phyloP scores from a whole-genome alignment of 768 basidiomycete species.

The Sarcodon sp. region DNA sequence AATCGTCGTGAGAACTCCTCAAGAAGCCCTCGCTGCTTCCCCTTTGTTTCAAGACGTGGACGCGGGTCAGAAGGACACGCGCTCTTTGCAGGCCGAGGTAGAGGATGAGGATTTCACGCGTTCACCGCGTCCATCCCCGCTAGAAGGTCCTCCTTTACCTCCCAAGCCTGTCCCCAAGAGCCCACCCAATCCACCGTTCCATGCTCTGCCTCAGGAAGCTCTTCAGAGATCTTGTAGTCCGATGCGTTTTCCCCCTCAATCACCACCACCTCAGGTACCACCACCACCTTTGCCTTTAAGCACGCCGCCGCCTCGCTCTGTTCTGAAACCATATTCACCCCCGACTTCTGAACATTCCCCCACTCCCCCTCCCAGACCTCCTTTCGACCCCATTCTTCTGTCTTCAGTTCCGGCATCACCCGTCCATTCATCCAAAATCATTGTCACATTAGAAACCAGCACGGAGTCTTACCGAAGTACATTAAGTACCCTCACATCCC shows the following conservation, averaged over 20 bases:
- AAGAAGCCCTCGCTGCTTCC: slow-evolving; percentile 49
- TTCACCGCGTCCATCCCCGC: neutral
- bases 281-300: neutral
- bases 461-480: slow-evolving; percentile 56
- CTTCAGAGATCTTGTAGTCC: neutral
- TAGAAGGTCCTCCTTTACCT: slow-evolving; percentile 6
- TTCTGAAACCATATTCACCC: slow-evolving; percentile 14
- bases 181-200: slow-evolving; percentile 14
- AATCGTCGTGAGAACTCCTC: slow-evolving; percentile 65
- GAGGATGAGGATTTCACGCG: neutral
- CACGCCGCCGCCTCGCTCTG: slow-evolving; percentile 6
- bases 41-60: slow-evolving; percentile 6
- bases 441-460: slow-evolving; percentile 66
- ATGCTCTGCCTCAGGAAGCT: neutral
- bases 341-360: slow-evolving; percentile 23
- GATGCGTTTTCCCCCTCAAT: slow-evolving; percentile 5
- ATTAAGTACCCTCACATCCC: slow-evolving; percentile 50
- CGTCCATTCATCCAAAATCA: slow-evolving; percentile 45
- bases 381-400: slow-evolving; percentile 57
- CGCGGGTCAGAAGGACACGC: slow-evolving; percentile 3
- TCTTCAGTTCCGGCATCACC: slow-evolving; percentile 27
- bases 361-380: slow-evolving; percentile 33
- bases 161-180: slow-evolving; percentile 4
- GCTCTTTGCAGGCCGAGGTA: neutral
- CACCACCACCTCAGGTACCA: slow-evolving; percentile 5